Conservation (phyloP, 192 early-diverging fungal species). For the Neocallimastix lanati region DNA sequence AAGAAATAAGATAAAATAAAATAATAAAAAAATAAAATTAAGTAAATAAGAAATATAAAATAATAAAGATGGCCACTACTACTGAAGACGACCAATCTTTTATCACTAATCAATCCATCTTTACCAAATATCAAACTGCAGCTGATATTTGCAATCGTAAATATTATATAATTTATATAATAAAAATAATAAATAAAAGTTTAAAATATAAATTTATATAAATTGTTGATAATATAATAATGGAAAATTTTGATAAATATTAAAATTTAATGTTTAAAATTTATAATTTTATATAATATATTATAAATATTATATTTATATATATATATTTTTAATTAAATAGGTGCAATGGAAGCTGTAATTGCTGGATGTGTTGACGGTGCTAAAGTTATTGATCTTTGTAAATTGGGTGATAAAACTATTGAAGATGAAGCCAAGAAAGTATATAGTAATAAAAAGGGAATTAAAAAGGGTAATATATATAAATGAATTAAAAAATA, state of each 20-base stretch:
- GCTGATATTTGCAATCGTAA: conserved; percentile 74
- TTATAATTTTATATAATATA: neutral
- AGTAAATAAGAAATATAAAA: neutral
- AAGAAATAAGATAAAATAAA: neutral
- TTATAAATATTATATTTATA: neutral
- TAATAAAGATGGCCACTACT: neutral
- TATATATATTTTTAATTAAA: no score
- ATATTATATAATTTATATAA: no score
- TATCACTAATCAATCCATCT: conserved; percentile 51
- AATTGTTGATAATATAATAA: no score
- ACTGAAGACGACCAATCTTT: conserved; percentile 1
- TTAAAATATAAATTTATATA: no score
- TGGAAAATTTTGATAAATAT: no score
- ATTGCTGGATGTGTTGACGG: conserved; percentile 52
- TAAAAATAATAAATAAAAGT: no score
- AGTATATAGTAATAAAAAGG: conserved; percentile 62
- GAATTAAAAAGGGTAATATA: conserved; percentile 45
- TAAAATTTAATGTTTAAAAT: no score
- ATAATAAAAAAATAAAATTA: neutral
- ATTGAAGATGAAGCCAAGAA: conserved; percentile 59
- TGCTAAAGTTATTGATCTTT: conserved; percentile 71
- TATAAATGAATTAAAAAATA: no score
- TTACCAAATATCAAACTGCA: conserved; percentile 84
- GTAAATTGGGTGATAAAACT: conserved; percentile 66
- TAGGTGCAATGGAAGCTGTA: conserved; percentile 52